Evolutionary conservation across 768 basidiomycete species (phyloP).

Genomic region (Lentinula raphanica): DNA sequence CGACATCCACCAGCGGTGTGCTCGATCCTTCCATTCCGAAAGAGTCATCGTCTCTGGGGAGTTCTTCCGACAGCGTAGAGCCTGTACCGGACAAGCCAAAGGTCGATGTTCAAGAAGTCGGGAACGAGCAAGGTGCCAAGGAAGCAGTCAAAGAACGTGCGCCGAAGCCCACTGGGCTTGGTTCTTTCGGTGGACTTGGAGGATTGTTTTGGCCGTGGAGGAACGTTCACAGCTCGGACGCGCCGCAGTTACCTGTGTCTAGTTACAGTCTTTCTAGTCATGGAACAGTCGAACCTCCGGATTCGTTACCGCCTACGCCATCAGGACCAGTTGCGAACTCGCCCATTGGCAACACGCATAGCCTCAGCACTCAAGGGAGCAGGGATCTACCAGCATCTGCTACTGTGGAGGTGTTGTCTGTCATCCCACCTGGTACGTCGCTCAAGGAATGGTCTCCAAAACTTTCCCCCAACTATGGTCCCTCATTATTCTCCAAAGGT

Average conservation of each 20-base stretch:
- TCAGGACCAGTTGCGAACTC: background rate
- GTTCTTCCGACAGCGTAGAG: too few species aligned
- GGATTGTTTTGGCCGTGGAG: constrained; percentile 2
- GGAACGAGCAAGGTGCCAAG: background rate
- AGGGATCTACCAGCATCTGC: background rate
- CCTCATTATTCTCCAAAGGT: background rate
- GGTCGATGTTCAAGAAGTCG: too few species aligned
- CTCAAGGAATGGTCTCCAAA: background rate
- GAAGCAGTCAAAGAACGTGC: background rate
- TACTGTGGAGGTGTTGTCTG: background rate
- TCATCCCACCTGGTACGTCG: background rate
- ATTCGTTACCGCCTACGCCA: background rate
- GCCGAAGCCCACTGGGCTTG: background rate
- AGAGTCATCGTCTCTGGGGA: too few species aligned
- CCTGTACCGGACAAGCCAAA: too few species aligned
- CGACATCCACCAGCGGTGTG: too few species aligned
- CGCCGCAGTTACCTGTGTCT: background rate
- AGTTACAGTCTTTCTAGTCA: background rate
- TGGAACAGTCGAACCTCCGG: background rate
- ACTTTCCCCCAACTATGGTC: background rate
- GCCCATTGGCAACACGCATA: background rate
- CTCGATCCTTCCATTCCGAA: background rate
- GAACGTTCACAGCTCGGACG: background rate
- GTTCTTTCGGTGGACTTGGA: background rate
- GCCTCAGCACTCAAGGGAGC: background rate